Evolutionary conservation across 139 green algal genomes (phyloP).

Genomic region (Zygnema circumcarinatum): DNA sequence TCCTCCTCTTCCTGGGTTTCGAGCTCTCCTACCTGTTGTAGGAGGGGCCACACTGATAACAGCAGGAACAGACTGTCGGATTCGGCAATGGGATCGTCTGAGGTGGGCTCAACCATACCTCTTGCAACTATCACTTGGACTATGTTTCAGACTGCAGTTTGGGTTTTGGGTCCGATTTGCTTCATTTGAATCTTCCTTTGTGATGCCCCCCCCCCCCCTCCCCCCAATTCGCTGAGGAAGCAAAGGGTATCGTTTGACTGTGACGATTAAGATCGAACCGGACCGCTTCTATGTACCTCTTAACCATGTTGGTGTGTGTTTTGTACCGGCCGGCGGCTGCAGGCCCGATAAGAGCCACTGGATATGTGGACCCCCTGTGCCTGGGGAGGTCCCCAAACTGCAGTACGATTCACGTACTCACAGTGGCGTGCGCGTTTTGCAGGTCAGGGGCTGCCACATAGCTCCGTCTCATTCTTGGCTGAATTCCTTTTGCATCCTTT

Average conservation of each 20-base stretch:
- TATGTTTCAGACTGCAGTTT: background rate
- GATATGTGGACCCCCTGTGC: conserved; percentile 35
- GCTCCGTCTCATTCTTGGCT: background rate
- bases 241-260: no score
- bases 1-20: conserved; percentile 4
- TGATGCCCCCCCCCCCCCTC: no score
- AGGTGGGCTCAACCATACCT: conserved; percentile 6
- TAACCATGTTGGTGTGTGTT: no score
- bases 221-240: no score
- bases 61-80: conserved; percentile 54
- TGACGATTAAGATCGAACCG: no score
- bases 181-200: background rate
- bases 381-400: background rate
- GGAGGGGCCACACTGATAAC: conserved; percentile 44
- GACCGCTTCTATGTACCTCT: no score
- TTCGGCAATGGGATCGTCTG: conserved; percentile 47
- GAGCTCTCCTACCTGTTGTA: conserved; percentile 32
- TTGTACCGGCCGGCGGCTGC: no score
- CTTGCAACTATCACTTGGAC: background rate
- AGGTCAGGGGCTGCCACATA: conserved; percentile 11
- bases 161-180: background rate
- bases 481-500: background rate
- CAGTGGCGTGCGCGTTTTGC: conserved; percentile 6
- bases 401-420: conserved; percentile 27
- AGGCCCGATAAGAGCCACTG: conserved; percentile 40